Conservation (phyloP, 2,329 filamentous ascomycete species). For the Daldinia sp. region DNA sequence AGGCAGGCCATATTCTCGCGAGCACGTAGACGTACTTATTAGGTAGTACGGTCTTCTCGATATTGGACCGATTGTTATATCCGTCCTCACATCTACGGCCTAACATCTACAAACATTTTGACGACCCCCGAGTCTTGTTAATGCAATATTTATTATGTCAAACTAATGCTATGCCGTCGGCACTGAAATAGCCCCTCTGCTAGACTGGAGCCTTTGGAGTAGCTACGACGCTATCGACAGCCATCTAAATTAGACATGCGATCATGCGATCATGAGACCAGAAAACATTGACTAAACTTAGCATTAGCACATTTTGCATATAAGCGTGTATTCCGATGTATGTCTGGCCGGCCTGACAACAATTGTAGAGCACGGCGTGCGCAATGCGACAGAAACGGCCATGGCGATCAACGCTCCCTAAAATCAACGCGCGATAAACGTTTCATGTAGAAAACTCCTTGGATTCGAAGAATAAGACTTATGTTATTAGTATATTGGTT, state of each 20-base stretch:
- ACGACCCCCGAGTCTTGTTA: neutral
- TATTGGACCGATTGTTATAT: neutral
- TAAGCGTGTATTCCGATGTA: neutral
- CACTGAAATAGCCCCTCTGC: neutral
- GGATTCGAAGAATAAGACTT: neutral
- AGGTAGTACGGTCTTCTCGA: neutral
- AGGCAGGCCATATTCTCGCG: slow-evolving; percentile 4
- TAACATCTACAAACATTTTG: neutral
- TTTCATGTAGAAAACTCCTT: neutral
- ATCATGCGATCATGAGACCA: neutral
- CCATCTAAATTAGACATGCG: neutral
- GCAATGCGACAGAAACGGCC: neutral
- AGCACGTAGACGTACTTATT: neutral
- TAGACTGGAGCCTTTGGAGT: neutral
- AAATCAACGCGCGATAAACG: neutral
- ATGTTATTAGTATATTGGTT: neutral
- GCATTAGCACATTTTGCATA: neutral
- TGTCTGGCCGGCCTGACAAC: neutral
- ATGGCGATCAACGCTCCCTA: neutral
- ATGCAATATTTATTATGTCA: slow-evolving; percentile 2
- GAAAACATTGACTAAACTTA: neutral
- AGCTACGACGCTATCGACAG: neutral
- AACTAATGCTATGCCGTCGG: neutral
- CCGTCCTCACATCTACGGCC: neutral
- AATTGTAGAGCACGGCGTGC: neutral